Base-by-base conservation (phyloP, 352 stramenopile species). In the Globisporangium splendens region DNA sequence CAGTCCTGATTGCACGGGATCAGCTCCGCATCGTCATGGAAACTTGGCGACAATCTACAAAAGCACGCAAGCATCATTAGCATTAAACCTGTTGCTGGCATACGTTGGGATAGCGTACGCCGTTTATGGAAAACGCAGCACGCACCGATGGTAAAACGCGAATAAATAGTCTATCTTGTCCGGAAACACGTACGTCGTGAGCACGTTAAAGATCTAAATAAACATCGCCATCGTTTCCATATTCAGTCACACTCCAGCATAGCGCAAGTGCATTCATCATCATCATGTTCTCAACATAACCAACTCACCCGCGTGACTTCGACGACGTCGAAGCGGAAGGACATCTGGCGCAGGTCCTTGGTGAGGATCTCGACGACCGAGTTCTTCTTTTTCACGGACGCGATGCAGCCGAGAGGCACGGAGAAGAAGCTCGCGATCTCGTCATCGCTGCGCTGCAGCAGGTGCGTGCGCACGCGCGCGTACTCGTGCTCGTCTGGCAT, bases 131-230 rank as follows among this genome's bases (percentile, higher is more conserved):
- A 31, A 31, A 35, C 28, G 2, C 2, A 4, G 10, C 28, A 66
- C 65, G 22, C 54, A 86, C 69, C 77, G 65, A 61, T 92, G 84
- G 53, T 90, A 92, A 63, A 94, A 94, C 8, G 84, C 84, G 53
- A 94, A 94, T 42, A 94, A 69, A 64, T 82, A 94, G 68, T 91
- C 77, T 20, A 82, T 88, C 64, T 90, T 90, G 52, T 90, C 74
- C 10, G 84, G 84, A 43, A 94, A 94, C 47, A 91, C 82, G 62
- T 92, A 94, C 43, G 80, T 86, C 54, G 72, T 86, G 48, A 94
- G 71, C 58, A 94, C 77, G 18, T 76, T 81, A 53, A 78, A 84
- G 54, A 94, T 90, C 79, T 93, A 18, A n/a, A 53, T 10, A 31
- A 54, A 50, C 7, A 63, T 22, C 12, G 20, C 1, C 13, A 41